Base-by-base conservation (phyloP, 768 basidiomycete species). In the Tricholoma saponaceum region DNA sequence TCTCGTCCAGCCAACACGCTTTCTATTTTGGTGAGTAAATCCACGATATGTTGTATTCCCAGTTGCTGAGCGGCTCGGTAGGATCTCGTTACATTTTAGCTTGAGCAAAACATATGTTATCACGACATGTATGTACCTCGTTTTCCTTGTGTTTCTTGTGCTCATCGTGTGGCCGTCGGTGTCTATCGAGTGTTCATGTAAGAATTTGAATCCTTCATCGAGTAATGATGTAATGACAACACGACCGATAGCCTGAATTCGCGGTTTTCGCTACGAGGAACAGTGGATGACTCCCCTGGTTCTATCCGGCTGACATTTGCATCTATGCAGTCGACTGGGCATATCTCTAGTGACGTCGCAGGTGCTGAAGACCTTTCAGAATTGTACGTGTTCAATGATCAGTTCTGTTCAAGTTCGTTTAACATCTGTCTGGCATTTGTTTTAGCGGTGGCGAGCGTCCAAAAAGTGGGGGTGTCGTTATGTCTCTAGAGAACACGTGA, bases 71-170 rank as follows among this genome's bases (percentile, higher is more conserved):
- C 25, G 13, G 9, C 18, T 33, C 33, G 10, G 9, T 30, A 58
- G 56, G 56, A 22, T 52, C 12, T 58, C 56, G 18, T 12, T 52
- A 10, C 56, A 58, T 58, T 46, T 52, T 33, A n/a, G 41, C 51
- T 44, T 58, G n/a, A 52, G 25, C 56, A 58, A 58, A 23, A n/a
- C 43, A 3, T 58, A 58, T 35, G 56, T 58, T 20, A n/a, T 53
- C 8, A 58, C 56, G 3, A 58, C 56, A 4, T 30, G 56, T 58
- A 46, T 2, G 56, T 44, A 26, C 22, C 39, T 10, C 5, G 8
- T 41, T 43, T 16, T 14, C 25, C 1, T 14, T 14, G 7, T 46
- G 12, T 25, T 47, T 10, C 12, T 3, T 23, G 23, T 14, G 14
- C 23, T 26, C 25, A 25, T 12, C 8, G 3, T 23, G 3, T 7